These are phyloP conservation scores for Austroboletus olivaceoglutinosus DNA, from an alignment of 1,284 basidiomycete species.

Conservation along the genomic window DNA sequence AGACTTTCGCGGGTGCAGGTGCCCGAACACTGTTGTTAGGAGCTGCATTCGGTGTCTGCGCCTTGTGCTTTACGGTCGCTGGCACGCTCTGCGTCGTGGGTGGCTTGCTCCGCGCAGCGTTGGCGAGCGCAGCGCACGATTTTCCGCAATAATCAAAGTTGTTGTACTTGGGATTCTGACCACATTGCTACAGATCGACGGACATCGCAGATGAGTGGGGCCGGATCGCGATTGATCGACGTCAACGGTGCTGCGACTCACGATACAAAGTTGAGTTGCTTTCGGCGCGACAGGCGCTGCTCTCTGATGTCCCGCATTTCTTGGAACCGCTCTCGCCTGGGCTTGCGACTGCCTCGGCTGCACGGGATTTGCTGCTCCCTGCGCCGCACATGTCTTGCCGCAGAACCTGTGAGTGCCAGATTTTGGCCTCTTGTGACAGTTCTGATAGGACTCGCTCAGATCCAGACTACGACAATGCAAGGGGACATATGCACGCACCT, in stretches of 20 bases:
- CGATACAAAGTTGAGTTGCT: conserved; percentile 21
- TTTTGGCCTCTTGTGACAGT: conserved; percentile 55
- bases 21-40: conserved; percentile 6
- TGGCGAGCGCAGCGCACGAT: conserved; percentile 30
- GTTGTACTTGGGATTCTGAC: conserved; percentile 35
- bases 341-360: conserved; percentile 13
- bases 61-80: conserved; percentile 21
- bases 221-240: conserved; percentile 32
- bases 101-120: conserved; percentile 15
- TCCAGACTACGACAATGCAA: conserved; percentile 1
- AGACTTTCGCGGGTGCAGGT: conserved; percentile 6
- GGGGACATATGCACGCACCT: conserved; percentile 21
- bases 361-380: conserved; percentile 33
- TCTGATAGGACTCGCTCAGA: conserved; percentile 35
- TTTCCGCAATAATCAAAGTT: conserved; percentile 35
- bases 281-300: conserved; percentile 17
- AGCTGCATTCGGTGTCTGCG: conserved; percentile 7
- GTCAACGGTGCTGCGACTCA: conserved; percentile 21
- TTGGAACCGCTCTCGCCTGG: conserved; percentile 11
- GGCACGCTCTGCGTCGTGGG: conserved; percentile 9
- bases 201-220: conserved; percentile 19
- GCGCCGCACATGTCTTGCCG: conserved; percentile 56
- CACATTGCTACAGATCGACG: conserved; percentile 31
- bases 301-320: conserved; percentile 15
- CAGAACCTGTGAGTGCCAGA: conserved; percentile 53